These are phyloP conservation scores for Kwoniella shandongensis DNA, from an alignment of 768 basidiomycete genomes.

Conservation along the genomic window DNA sequence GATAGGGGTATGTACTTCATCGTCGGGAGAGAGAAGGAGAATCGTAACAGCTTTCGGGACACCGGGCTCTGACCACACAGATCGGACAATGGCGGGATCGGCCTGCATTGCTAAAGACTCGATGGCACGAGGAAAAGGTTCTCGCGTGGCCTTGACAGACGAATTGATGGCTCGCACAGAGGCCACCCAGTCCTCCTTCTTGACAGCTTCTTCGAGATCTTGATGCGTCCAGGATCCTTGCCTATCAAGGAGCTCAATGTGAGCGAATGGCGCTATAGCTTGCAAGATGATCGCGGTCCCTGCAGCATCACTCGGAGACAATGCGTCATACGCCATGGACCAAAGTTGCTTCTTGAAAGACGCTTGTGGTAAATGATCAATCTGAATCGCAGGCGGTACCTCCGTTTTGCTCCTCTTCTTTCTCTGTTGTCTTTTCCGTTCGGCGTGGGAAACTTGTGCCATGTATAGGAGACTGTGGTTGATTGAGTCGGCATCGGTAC, in stretches of 20 bases:
- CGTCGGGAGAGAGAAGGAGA: constrained; percentile 79
- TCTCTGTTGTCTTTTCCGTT: constrained; percentile 28
- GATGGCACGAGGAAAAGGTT: constrained; percentile 65
- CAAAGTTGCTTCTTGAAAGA: constrained; percentile 65
- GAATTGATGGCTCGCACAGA: constrained; percentile 64
- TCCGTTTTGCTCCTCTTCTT: constrained; percentile 9
- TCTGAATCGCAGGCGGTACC: constrained; percentile 16
- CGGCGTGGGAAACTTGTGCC: constrained; percentile 33
- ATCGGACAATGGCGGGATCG: constrained; percentile 58
- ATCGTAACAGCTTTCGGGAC: constrained; percentile 64
- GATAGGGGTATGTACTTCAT: constrained; percentile 69
- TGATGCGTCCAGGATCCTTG: constrained; percentile 46
- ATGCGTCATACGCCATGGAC: constrained; percentile 64
- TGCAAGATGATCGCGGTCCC: constrained; percentile 64
- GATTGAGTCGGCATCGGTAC: constrained; percentile 49
- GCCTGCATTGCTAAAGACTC: constrained; percentile 67
- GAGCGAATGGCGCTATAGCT: constrained; percentile 63
- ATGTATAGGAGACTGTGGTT: constrained; percentile 39
- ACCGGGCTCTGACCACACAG: constrained; percentile 62
- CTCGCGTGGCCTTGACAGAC: constrained; percentile 62
- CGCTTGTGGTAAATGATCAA: constrained; percentile 32
- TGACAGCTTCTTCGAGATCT: constrained; percentile 34
- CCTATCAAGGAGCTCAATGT: constrained; percentile 63
- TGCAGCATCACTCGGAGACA: constrained; percentile 63
- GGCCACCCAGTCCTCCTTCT: constrained; percentile 46